Base-by-base conservation (phyloP, 352 stramenopile species). In the Pythium aristosporum region DNA sequence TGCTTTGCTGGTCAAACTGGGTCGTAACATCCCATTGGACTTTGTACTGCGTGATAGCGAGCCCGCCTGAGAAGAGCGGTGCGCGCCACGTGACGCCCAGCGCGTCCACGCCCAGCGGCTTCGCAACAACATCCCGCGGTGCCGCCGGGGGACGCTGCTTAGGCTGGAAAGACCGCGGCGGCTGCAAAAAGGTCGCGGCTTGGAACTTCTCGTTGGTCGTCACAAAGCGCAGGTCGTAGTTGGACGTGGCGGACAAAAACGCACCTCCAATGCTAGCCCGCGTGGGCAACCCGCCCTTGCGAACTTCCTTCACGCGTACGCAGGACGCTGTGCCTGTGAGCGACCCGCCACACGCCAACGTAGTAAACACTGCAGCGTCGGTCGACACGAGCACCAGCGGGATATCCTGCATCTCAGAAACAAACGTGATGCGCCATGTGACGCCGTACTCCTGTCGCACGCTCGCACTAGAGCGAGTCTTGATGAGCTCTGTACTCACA, bases 21-120 rank as follows among this genome's bases (percentile, higher is more conserved):
- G 76, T 66, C 42, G 84, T 92, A 20, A 85, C 77, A 56, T 98
- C 94, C 93, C 94, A 98, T 71, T 98, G 88, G 9, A 99, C 68
- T 28, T 87, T 90, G 76, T 98, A 99, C 54, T 96, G 80, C n/a
- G 82, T 78, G 16, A 98, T 70, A 7, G 42, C 48, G n/a, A 83
- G 64, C 0, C 93, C 95, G 13, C 92, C 90, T 56, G 82, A 61
- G 51, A 79, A 76, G 7, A 69, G 36, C 16, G 95, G 91, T 2
- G 76, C 52, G 16, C 60, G 74, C 94, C 94, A 99, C 25, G 79
- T 72, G 16, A 98, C 80, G 7, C 70, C 70, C 20, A 95, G 62
- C 8, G 50, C 64, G 5, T 73, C 63, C 0, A 61, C 51, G 5
- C 72, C 72, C 9, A 90, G 61, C 2, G 80, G 79, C 20, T 77